Conservation (phyloP, 305 asterid genomes). For the Fraxinus platypoda region DNA sequence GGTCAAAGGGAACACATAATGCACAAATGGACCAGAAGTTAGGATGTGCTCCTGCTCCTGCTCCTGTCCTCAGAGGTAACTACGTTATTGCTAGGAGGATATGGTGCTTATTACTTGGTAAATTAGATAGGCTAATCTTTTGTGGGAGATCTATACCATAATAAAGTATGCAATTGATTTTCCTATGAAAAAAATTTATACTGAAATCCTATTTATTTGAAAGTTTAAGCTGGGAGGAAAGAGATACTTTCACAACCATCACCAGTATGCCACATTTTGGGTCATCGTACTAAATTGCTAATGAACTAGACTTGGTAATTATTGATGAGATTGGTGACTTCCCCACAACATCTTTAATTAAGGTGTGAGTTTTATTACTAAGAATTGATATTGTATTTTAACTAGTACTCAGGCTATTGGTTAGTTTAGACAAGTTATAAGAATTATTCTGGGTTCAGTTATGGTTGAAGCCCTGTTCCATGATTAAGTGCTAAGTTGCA, state of each 20-base stretch:
- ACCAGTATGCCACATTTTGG: neutral
- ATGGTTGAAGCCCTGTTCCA: neutral
- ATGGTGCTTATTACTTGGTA: neutral
- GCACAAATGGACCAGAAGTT: neutral
- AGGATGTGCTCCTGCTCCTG: slow-evolving; percentile 9
- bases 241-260: neutral
- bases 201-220: neutral
- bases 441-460: neutral
- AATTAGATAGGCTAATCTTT: too few relatives aligned
- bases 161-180: neutral
- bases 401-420: neutral
- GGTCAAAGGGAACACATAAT: neutral
- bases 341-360: neutral
- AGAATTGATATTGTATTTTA: neutral
- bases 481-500: neutral
- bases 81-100: neutral
- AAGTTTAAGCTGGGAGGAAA: neutral
- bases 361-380: neutral
- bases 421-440: neutral
- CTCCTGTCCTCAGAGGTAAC: slow-evolving; percentile 15
- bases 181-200: neutral
- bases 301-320: neutral
- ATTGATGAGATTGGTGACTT: neutral
- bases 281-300: neutral
- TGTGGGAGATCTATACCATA: neutral